phyloP scores from a whole-genome alignment of 352 stramenopile genomes.

The Phytophthora brassicae region DNA sequence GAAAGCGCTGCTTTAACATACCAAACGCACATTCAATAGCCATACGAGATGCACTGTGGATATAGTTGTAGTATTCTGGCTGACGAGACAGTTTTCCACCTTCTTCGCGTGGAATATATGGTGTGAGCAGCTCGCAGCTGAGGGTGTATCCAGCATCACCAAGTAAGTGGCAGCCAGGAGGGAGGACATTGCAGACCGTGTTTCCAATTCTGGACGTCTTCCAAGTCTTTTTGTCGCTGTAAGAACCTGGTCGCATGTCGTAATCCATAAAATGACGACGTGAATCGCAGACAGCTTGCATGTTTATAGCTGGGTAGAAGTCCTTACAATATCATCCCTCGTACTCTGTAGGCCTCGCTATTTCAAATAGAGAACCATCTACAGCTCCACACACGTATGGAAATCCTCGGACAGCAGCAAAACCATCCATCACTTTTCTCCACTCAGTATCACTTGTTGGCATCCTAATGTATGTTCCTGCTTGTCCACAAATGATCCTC shows the following conservation, averaged over 20 bases:
- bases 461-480: too few species aligned
- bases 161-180: not conserved
- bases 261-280: not conserved
- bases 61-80: not conserved
- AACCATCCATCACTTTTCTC: not conserved
- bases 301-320: conserved; percentile 2
- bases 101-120: not conserved
- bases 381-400: not conserved
- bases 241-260: not conserved
- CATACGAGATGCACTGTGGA: not conserved
- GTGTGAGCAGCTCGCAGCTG: not conserved
- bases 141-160: not conserved
- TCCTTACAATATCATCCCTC: conserved; percentile 3
- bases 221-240: conserved; percentile 6
- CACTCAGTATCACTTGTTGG: not conserved
- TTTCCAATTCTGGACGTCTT: not conserved
- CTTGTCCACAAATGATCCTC: not conserved
- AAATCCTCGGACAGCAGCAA: not conserved
- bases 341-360: not conserved
- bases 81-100: not conserved
- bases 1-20: conserved; percentile 9
- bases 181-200: not conserved
- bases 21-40: conserved; percentile 1
- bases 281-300: not conserved
- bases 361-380: conserved; percentile 1